These are phyloP conservation scores for Claviceps pazoutovae DNA, from an alignment of 2,329 filamentous ascomycete genomes.

Conservation along the genomic window DNA sequence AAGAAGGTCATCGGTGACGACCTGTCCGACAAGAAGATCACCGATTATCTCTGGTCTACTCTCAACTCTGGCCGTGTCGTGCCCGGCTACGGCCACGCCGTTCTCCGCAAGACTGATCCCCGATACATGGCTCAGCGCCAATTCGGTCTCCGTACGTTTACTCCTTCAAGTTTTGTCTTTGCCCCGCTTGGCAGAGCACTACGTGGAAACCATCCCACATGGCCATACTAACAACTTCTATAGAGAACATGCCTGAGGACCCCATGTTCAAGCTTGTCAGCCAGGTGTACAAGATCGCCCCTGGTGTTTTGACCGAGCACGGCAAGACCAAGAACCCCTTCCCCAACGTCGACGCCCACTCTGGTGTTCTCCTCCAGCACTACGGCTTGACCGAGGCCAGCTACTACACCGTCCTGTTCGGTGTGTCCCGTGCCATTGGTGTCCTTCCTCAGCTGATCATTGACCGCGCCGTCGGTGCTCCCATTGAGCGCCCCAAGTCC, in stretches of 20 bases:
- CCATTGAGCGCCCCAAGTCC: constrained; percentile 97
- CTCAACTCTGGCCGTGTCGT: constrained; percentile 93
- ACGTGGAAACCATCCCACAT: not conserved
- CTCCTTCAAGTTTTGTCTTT: not conserved
- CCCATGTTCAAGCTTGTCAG: constrained; percentile 99
- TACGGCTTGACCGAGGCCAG: constrained; percentile 97
- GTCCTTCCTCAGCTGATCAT: constrained; percentile 99
- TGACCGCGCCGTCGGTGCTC: constrained; percentile 90
- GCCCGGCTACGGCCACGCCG: constrained; percentile 95
- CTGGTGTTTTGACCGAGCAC: constrained; percentile 94
- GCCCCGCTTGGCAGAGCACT: not conserved
- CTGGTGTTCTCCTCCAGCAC: constrained; percentile 97
- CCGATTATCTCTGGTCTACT: constrained; percentile 96
- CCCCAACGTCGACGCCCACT: constrained; percentile 98
- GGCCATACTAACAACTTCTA: constrained; percentile 13
- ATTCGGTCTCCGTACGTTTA: constrained; percentile 56
- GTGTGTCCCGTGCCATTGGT: constrained; percentile 94
- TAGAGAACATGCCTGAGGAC: constrained; percentile 80
- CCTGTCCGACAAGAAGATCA: constrained; percentile 91
- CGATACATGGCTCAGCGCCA: constrained; percentile 97
- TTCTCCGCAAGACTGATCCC: constrained; percentile 98
- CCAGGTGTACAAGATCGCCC: constrained; percentile 99
- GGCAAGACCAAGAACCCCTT: constrained; percentile 99
- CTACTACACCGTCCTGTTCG: constrained; percentile 99
- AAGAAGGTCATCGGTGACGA: constrained; percentile 90